These are phyloP conservation scores for Volvox reticuliferus DNA, from an alignment of 139 green algal genomes.

Conservation along the genomic window DNA sequence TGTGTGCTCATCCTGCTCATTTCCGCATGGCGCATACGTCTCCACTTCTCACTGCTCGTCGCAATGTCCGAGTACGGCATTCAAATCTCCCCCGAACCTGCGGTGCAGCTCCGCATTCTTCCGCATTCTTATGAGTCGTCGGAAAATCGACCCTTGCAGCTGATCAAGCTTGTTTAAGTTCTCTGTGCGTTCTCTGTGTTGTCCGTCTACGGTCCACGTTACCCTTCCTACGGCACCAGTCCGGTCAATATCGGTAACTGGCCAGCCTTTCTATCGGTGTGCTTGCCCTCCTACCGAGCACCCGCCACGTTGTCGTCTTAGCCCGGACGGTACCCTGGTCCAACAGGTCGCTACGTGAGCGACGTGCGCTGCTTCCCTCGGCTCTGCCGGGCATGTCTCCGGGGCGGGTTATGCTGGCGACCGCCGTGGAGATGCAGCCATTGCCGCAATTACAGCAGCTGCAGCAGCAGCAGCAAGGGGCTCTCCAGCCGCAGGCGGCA, in stretches of 20 bases:
- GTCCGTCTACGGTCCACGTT: too few species aligned
- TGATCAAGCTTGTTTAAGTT: too few species aligned
- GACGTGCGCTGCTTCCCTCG: constrained; percentile 49
- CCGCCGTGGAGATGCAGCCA: constrained; percentile 49
- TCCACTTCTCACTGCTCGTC: neutral
- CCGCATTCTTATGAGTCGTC: too few species aligned
- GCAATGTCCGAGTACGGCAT: too few species aligned
- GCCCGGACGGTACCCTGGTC: too few species aligned
- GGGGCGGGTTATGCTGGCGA: constrained; percentile 61
- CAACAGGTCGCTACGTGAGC: constrained; percentile 64
- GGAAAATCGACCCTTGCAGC: too few species aligned
- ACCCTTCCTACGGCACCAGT: too few species aligned
- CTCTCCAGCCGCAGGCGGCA: neutral
- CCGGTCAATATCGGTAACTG: too few species aligned
- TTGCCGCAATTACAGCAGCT: neutral
- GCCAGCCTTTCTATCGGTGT: too few species aligned
- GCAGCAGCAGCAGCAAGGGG: neutral
- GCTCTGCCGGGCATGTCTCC: constrained; percentile 50
- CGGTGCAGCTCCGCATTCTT: neutral
- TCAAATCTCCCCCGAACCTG: constrained; percentile 10
- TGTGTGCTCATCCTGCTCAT: neutral
- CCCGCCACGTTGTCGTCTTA: too few species aligned
- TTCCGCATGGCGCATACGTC: neutral
- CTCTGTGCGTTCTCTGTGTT: too few species aligned
- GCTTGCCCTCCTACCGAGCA: too few species aligned